A percentile compares a stretch with the other conserved stretches of the same genome.
These are phyloP conservation scores for Anthostomella pinea DNA, from an alignment of 2,329 filamentous ascomycete genomes.

Conservation along the genomic window DNA sequence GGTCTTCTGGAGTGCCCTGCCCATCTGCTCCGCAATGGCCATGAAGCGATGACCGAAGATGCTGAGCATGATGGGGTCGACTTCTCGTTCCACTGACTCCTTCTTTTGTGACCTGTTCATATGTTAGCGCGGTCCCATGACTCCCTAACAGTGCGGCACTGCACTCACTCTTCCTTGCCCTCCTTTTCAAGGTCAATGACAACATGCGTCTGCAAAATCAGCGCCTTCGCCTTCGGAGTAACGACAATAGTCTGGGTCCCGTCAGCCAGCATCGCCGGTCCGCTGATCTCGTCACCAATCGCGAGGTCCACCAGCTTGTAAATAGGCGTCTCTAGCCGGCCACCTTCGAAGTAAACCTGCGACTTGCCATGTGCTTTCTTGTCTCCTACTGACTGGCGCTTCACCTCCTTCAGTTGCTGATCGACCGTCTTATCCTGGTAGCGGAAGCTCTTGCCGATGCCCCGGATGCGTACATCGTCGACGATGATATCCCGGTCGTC, in stretches of 20 bases:
- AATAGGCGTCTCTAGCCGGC: slow-evolving; percentile 72
- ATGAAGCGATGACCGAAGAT: slow-evolving; percentile 83
- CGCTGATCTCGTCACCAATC: slow-evolving; percentile 69
- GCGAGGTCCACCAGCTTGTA: slow-evolving; percentile 76
- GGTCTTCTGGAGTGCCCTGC: slow-evolving; percentile 73
- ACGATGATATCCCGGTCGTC: slow-evolving; percentile 82
- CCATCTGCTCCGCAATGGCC: slow-evolving; percentile 85
- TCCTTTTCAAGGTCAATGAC: slow-evolving; percentile 76
- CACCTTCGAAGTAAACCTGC: slow-evolving; percentile 81
- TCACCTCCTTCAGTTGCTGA: slow-evolving; percentile 71
- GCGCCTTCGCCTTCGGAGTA: slow-evolving; percentile 71
- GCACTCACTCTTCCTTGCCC: slow-evolving; percentile 40
- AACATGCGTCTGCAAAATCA: slow-evolving; percentile 82
- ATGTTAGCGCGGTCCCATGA: slow-evolving; percentile 16
- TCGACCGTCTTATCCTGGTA: slow-evolving; percentile 80
- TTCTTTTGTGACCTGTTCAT: slow-evolving; percentile 25
- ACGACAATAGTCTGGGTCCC: slow-evolving; percentile 91
- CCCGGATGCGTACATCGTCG: slow-evolving; percentile 83
- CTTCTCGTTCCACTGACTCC: slow-evolving; percentile 40
- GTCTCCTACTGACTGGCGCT: slow-evolving; percentile 52
- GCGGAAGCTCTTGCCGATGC: slow-evolving; percentile 84
- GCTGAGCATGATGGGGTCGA: slow-evolving; percentile 73
- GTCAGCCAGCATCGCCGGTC: slow-evolving; percentile 84
- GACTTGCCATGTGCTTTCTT: slow-evolving; percentile 64
- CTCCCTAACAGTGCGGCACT: neutral